Percentiles rank a stretch among this genome's conserved stretches.
Evolutionary conservation across 1,284 basidiomycete genomes (phyloP).

Genomic region (Rhodotorula sp.): DNA sequence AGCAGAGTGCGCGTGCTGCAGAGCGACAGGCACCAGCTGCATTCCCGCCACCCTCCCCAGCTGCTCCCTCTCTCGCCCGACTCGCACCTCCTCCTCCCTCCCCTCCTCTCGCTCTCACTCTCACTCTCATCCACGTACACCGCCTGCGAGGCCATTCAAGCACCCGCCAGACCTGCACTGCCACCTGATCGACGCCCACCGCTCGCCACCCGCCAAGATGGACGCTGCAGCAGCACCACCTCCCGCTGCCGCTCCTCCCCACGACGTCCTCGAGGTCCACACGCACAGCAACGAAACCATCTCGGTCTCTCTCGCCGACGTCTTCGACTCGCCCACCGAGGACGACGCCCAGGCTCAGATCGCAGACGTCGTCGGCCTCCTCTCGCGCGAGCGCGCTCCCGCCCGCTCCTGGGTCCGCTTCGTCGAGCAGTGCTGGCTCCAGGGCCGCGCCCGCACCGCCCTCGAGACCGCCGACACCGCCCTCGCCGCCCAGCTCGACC

Average conservation of each 20-base stretch:
- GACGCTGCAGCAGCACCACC: not conserved
- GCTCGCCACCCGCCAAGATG: not conserved
- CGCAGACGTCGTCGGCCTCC: constrained; percentile 68
- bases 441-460: constrained; percentile 54
- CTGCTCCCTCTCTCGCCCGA: no score
- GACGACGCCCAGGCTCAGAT: constrained; percentile 67
- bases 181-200: no score
- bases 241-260: no score
- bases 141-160: no score
- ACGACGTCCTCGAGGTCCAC: constrained; percentile 22
- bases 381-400: constrained; percentile 67
- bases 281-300: constrained; percentile 59
- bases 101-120: no score
- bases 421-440: constrained; percentile 71
- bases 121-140: no score
- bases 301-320: constrained; percentile 72
- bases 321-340: constrained; percentile 46
- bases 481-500: constrained; percentile 64
- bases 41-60: no score
- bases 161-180: not conserved
- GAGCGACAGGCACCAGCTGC: no score
- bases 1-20: no score
- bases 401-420: constrained; percentile 73
- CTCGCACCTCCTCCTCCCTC: no score
- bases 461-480: constrained; percentile 57